These are phyloP conservation scores for Zymoseptoria crescenta DNA, from an alignment of 2,329 filamentous ascomycete species.

Conservation along the genomic window DNA sequence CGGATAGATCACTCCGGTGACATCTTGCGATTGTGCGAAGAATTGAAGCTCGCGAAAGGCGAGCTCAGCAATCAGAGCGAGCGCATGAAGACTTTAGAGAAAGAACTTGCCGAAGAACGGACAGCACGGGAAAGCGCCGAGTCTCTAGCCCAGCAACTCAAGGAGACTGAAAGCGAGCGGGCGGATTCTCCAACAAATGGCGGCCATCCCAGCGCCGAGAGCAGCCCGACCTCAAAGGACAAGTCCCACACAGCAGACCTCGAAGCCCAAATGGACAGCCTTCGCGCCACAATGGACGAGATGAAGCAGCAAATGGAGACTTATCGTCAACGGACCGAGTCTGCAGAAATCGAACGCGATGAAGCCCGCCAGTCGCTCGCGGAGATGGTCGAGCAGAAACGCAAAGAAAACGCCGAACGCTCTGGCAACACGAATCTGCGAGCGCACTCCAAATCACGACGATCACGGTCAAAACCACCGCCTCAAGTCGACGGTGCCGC, in stretches of 20 bases:
- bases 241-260: constrained; percentile 36
- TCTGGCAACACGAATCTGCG: constrained; percentile 2
- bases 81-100: constrained; percentile 74
- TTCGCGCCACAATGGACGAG: constrained; percentile 72
- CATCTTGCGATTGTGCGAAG: constrained; percentile 76
- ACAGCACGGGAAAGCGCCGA: constrained; percentile 77
- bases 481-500: constrained; percentile 13
- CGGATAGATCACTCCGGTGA: constrained; percentile 59
- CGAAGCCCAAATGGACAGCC: constrained; percentile 65
- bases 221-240: constrained; percentile 8
- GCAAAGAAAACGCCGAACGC: constrained; percentile 54
- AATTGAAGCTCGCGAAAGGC: constrained; percentile 71
- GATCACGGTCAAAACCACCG: constrained; percentile 8
- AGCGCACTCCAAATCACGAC: constrained; percentile 9
- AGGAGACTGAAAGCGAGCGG: constrained; percentile 46
- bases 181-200: constrained; percentile 24
- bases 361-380: constrained; percentile 66
- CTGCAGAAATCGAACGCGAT: constrained; percentile 68
- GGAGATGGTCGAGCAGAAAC: constrained; percentile 80
- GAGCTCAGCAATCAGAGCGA: constrained; percentile 78
- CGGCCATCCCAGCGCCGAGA: constrained; percentile 11
- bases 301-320: constrained; percentile 72
- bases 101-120: constrained; percentile 68
- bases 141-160: constrained; percentile 64
- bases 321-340: constrained; percentile 69